Base-by-base conservation (phyloP, 441 rosid genomes). In the Pelargonium myrrhifolium region DNA sequence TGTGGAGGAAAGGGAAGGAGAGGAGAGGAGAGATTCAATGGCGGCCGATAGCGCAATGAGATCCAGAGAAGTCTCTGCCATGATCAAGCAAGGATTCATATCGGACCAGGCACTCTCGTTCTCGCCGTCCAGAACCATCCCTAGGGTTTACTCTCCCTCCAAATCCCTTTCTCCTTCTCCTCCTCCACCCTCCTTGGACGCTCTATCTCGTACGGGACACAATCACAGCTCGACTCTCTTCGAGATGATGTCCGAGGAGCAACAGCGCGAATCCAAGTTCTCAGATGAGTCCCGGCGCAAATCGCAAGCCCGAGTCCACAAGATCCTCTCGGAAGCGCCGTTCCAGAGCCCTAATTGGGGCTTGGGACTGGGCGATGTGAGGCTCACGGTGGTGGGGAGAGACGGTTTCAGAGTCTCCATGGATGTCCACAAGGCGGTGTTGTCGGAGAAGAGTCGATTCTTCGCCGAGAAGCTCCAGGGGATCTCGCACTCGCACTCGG, bases 71-170 rank as follows among this genome's bases (percentile, higher is more conserved):
- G 96, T 93, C 55, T 89, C 98, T 18, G 68, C 92, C 24, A 87
- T 90, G 98, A 86, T 90, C 75, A 89, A 81, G 73, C 97, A 93
- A 74, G 98, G 98, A 22, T 93, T 93, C 77, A 79, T 90, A 56
- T 84, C 97, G 43, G 90, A 87, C 77, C 74, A 82, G 58, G 68
- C 90, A 55, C 87, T 86, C 74, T 83, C 89, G 21, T 55, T 22
- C 75, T 86, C 96, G 31, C 90, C 92, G 9, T 82, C 92, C 72
- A 84, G 87, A 81, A 31, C 37, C 37, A 68, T 62, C 35, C 62
- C 3, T 70, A 79, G 79, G 73, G 28, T 58, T 61, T 77, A 71
- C 67, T 76, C 83, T 37, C 74, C 83, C 14, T 40, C 92, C 3
- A 31, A 31, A 31, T 4, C 37, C 8, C 37, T 31, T 31, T 8